Percentiles rank a stretch among this genome's conserved stretches.
Conservation (phyloP, 495 filamentous ascomycete genomes). For the Aspergillus sclerotioniger region DNA sequence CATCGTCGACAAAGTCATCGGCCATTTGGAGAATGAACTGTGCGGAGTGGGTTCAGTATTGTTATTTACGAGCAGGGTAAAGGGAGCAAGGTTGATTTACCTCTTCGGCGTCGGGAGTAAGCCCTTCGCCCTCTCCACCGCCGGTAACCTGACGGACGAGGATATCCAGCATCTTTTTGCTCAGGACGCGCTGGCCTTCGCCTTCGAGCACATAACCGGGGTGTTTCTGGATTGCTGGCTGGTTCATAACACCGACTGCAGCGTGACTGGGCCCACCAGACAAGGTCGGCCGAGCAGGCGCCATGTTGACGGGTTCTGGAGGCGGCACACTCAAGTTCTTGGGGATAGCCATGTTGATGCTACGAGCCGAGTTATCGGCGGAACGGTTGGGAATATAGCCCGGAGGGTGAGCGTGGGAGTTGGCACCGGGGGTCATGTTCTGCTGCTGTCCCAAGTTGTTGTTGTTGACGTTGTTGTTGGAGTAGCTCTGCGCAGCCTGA, state of each 20-base stretch:
- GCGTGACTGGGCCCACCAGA: constrained; percentile 70
- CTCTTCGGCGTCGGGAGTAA: constrained; percentile 93
- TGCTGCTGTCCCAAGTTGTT: constrained; percentile 35
- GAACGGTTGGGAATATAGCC: constrained; percentile 50
- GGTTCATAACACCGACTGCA: constrained; percentile 74
- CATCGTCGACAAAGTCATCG: constrained; percentile 91
- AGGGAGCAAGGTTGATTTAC: constrained; percentile 46
- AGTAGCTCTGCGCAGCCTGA: constrained; percentile 58
- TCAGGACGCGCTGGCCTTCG: constrained; percentile 83
- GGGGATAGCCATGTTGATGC: constrained; percentile 71
- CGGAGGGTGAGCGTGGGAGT: constrained; percentile 53
- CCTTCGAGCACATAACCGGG: constrained; percentile 82
- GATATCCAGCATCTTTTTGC: constrained; percentile 95
- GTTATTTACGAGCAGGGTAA: constrained; percentile 5
- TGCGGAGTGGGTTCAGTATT: constrained; percentile 13
- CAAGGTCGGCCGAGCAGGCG: constrained; percentile 71
- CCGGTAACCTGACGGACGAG: constrained; percentile 91
- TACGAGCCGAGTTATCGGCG: constrained; percentile 42
- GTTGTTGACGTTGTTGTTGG: constrained; percentile 34
- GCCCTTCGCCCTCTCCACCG: constrained; percentile 63
- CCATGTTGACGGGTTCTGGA: constrained; percentile 69
- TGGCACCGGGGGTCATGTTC: constrained; percentile 28
- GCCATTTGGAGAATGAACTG: constrained; percentile 86
- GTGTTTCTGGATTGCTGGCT: constrained; percentile 79
- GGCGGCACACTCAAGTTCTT: constrained; percentile 69